phyloP scores from a whole-genome alignment of 1,284 basidiomycete genomes.

The Rhodotorula sp. region DNA sequence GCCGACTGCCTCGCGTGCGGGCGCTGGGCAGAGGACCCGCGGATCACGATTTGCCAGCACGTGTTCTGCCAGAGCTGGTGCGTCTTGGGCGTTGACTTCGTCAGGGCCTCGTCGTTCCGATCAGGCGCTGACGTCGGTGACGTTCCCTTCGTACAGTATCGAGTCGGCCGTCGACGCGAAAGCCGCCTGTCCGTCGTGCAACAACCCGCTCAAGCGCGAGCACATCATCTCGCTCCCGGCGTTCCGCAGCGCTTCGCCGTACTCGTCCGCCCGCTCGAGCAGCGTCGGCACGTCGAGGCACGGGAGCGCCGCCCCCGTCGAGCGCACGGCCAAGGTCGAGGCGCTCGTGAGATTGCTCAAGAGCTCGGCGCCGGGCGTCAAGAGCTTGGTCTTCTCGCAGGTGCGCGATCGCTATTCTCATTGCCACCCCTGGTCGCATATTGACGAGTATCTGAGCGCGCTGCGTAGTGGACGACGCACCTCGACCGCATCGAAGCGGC shows the following conservation, averaged over 20 bases:
- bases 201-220: constrained; percentile 13
- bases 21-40: constrained; percentile 26
- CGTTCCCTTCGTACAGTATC: constrained; percentile 29
- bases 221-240: constrained; percentile 23
- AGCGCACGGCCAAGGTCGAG: constrained; percentile 34
- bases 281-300: constrained; percentile 10
- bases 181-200: constrained; percentile 21
- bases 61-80: constrained; percentile 39
- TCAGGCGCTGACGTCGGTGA: neutral
- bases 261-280: constrained; percentile 5
- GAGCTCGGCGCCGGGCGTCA: constrained; percentile 31
- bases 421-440: fast-evolving
- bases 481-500: constrained; percentile 42
- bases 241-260: constrained; percentile 1
- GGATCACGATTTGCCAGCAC: constrained; percentile 39
- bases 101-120: too few species aligned
- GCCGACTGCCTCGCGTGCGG: constrained; percentile 36
- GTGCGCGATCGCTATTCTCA: constrained; percentile 1
- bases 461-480: constrained; percentile 44
- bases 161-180: constrained; percentile 22
- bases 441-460: neutral
- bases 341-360: constrained; percentile 35
- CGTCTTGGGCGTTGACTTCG: neutral
- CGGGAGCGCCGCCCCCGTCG: constrained; percentile 3
- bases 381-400: constrained; percentile 45